phyloP scores from a whole-genome alignment of 805 yeast species.

The Diddensiella transvaalensis region DNA sequence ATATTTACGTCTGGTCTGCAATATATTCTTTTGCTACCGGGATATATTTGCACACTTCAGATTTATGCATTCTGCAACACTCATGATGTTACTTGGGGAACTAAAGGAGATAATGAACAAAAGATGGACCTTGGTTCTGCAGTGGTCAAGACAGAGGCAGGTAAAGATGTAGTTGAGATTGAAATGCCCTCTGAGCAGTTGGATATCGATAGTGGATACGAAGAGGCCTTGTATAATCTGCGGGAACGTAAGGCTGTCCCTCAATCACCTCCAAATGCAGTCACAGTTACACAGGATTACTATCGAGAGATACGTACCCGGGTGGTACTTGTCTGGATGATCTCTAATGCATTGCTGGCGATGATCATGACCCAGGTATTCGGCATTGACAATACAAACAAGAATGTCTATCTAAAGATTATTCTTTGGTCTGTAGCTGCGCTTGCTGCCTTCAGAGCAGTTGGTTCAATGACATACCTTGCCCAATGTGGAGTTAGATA shows the following conservation, averaged over 20 bases:
- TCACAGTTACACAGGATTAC: slow-evolving; percentile 61
- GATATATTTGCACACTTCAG: slow-evolving; percentile 87
- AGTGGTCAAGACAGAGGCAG: slow-evolving; percentile 75
- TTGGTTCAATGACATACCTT: slow-evolving; percentile 75
- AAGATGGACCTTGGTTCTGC: slow-evolving; percentile 74
- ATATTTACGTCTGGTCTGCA: slow-evolving; percentile 81
- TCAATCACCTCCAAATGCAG: slow-evolving; percentile 39
- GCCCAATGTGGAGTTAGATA: slow-evolving; percentile 34
- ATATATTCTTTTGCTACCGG: slow-evolving; percentile 84
- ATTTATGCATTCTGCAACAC: slow-evolving; percentile 97
- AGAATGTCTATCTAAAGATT: slow-evolving; percentile 74
- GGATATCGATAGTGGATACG: slow-evolving; percentile 79
- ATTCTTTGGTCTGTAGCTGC: slow-evolving; percentile 92
- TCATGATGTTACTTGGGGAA: slow-evolving; percentile 99
- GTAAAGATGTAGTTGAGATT: slow-evolving; percentile 77
- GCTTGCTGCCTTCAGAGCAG: slow-evolving; percentile 74
- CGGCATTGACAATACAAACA: slow-evolving; percentile 56
- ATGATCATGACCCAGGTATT: slow-evolving; percentile 87
- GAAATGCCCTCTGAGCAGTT: slow-evolving; percentile 66
- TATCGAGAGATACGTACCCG: slow-evolving; percentile 92
- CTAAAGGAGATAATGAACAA: slow-evolving; percentile 85
- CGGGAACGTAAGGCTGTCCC: slow-evolving; percentile 66
- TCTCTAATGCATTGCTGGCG: slow-evolving; percentile 72
- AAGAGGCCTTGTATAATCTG: slow-evolving; percentile 67
- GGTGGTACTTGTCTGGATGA: slow-evolving; percentile 94